phyloP scores from a whole-genome alignment of 2,329 filamentous ascomycete genomes.

The Cytospora mali region DNA sequence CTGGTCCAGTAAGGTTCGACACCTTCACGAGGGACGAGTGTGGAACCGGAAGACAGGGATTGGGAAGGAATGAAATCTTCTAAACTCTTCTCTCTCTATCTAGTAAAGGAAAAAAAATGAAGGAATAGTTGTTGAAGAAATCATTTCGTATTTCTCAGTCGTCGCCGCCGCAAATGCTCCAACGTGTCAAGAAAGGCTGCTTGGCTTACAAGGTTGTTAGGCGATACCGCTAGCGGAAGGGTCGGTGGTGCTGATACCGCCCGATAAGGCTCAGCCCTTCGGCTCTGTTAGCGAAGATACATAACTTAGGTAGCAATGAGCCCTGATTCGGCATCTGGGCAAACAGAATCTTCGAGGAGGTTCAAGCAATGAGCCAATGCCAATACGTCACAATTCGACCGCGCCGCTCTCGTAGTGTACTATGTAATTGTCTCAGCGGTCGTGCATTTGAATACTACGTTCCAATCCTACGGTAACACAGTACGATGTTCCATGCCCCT shows the following conservation, averaged over 20 bases:
- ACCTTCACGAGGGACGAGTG: background rate
- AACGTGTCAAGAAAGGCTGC: constrained; percentile 25
- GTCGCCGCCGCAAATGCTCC: background rate
- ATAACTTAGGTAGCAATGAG: no score
- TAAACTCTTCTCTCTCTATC: background rate
- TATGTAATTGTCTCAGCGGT: background rate
- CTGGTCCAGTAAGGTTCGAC: background rate
- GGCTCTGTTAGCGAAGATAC: constrained; percentile 4
- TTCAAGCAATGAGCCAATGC: background rate
- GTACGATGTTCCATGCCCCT: no score
- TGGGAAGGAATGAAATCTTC: background rate
- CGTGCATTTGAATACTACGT: no score
- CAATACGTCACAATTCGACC: background rate
- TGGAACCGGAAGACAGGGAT: background rate
- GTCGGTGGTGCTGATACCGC: constrained; percentile 9
- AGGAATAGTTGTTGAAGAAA: background rate
- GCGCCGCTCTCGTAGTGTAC: constrained; percentile 1
- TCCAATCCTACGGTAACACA: no score
- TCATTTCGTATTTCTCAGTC: background rate
- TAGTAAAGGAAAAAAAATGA: background rate
- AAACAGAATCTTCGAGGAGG: background rate
- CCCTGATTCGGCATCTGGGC: background rate
- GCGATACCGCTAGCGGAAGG: background rate
- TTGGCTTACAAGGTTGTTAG: background rate
- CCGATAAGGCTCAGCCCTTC: constrained; percentile 16